Evolutionary conservation across 495 filamentous ascomycete species (phyloP).

Genomic region (Choiromyces venosus): DNA sequence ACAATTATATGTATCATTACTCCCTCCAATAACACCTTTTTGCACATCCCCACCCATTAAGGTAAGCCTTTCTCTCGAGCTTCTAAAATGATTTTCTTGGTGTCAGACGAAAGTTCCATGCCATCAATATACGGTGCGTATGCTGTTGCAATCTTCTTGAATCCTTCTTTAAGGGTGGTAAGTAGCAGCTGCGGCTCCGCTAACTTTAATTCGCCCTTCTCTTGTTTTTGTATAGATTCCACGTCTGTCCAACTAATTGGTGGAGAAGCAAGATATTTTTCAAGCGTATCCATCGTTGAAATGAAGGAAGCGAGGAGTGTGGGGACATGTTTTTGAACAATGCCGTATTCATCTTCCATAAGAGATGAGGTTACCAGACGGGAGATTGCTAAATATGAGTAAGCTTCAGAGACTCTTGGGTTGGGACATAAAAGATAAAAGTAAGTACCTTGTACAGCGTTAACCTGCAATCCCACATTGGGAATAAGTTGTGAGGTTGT

Average conservation of each 20-base stretch:
- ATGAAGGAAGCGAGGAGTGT: constrained; percentile 66
- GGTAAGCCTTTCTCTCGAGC: constrained; percentile 39
- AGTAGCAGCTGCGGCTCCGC: constrained; percentile 46
- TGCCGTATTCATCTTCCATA: constrained; percentile 78
- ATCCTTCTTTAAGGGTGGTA: constrained; percentile 37
- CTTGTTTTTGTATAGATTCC: constrained; percentile 35
- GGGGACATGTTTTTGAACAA: constrained; percentile 73
- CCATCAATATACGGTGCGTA: constrained; percentile 32
- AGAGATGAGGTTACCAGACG: constrained; percentile 65
- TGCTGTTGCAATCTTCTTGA: constrained; percentile 35
- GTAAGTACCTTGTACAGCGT: constrained; percentile 30
- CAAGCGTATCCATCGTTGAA: constrained; percentile 59
- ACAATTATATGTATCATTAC: not conserved
- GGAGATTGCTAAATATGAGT: constrained; percentile 50
- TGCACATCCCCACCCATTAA: not conserved
- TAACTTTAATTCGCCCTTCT: constrained; percentile 44
- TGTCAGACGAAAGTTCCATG: constrained; percentile 26
- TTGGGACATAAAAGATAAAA: too few species aligned
- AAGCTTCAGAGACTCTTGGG: not conserved
- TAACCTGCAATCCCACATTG: constrained; percentile 33
- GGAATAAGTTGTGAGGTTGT: constrained; percentile 36
- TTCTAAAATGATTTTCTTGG: constrained; percentile 27
- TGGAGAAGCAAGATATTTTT: constrained; percentile 58
- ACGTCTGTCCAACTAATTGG: constrained; percentile 80
- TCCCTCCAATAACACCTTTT: not conserved